These are phyloP conservation scores for Backusella sp. DNA, from an alignment of 192 early-diverging fungal species.

Conservation along the genomic window DNA sequence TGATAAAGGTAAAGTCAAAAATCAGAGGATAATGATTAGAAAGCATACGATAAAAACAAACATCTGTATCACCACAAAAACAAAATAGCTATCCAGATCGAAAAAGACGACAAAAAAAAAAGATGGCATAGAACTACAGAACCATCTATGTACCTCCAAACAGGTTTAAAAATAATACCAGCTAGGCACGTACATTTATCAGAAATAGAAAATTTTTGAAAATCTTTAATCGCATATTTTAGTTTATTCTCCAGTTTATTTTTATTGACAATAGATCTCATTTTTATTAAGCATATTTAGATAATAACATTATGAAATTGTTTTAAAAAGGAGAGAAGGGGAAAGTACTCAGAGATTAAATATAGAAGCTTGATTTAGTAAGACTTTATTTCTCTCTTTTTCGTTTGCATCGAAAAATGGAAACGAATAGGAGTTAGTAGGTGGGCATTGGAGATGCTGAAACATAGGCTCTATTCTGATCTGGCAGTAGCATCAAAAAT, in stretches of 20 bases:
- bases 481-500: background rate
- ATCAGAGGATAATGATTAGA: background rate
- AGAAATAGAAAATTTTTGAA: background rate
- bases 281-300: slow-evolving; percentile 7
- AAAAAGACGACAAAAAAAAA: background rate
- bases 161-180: background rate
- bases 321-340: background rate
- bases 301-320: background rate
- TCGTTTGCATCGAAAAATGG: background rate
- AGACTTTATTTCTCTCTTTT: background rate
- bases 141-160: background rate
- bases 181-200: background rate
- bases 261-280: slow-evolving; percentile 8
- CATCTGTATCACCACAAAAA: background rate
- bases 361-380: background rate
- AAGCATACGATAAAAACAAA: background rate
- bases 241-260: background rate
- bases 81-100: background rate
- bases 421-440: background rate
- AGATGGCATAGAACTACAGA: background rate
- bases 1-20: background rate
- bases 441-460: no score
- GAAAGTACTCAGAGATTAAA: background rate
- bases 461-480: background rate
- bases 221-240: background rate